These are phyloP conservation scores for Coemansia sp. DNA, from an alignment of 192 early-diverging fungal genomes.

Conservation along the genomic window DNA sequence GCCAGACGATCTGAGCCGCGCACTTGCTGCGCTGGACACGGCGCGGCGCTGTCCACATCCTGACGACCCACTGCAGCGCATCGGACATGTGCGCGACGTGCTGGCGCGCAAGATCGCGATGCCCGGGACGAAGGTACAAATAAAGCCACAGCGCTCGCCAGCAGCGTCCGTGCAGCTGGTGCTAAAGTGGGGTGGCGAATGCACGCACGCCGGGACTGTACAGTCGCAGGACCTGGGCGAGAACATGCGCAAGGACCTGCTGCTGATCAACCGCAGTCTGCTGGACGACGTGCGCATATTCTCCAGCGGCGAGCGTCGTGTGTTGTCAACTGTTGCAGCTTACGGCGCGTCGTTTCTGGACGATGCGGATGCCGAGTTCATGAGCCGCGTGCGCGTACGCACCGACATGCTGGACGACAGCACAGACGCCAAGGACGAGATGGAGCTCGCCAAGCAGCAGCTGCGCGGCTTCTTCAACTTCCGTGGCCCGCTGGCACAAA, in stretches of 20 bases:
- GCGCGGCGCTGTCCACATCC: constrained; percentile 51
- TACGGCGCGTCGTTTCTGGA: constrained; percentile 56
- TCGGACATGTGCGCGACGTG: constrained; percentile 72
- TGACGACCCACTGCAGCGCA: constrained; percentile 40
- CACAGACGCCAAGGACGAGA: constrained; percentile 92
- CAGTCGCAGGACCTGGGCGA: constrained; percentile 91
- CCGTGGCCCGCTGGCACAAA: constrained; percentile 15
- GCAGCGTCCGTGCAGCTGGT: constrained; percentile 77
- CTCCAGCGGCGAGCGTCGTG: constrained; percentile 83
- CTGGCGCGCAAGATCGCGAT: constrained; percentile 75
- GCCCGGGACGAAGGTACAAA: constrained; percentile 90
- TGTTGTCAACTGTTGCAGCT: constrained; percentile 75
- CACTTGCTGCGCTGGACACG: constrained; percentile 64
- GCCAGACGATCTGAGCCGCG: constrained; percentile 43
- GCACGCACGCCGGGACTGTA: constrained; percentile 89
- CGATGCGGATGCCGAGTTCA: constrained; percentile 11
- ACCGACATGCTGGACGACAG: constrained; percentile 95
- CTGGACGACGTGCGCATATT: constrained; percentile 85
- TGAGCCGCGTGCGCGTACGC: constrained; percentile 65
- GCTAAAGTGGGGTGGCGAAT: constrained; percentile 97
- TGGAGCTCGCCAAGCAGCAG: constrained; percentile 79
- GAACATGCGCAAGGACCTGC: constrained; percentile 87
- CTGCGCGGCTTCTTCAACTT: constrained; percentile 68
- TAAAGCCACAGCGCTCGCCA: constrained; percentile 67
- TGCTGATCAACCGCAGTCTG: constrained; percentile 83